Base-by-base conservation (phyloP, 352 stramenopile species). In the Phytophthora cryptogea region DNA sequence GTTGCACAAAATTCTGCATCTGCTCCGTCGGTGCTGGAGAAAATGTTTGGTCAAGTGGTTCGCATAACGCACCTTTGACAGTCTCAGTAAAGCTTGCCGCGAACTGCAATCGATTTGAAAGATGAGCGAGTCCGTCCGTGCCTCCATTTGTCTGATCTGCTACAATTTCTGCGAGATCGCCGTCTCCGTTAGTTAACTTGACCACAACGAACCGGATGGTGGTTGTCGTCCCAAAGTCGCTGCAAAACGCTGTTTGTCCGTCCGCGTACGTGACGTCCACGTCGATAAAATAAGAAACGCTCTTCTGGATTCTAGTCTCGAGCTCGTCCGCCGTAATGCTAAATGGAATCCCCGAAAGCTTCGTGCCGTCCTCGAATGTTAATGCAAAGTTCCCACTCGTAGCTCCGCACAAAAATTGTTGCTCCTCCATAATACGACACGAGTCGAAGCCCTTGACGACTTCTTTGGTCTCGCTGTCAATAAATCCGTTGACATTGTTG, bases 371-470 rank as follows among this genome's bases (percentile, higher is more conserved):
- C 46, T 90, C 70, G 45, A 92, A 92, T 0, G 78, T 85, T 16
- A 93, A 61, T 5, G 80, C 68, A 52, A 93, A 93, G 6, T 71
- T 80, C 1, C 84, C 84, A 36, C 79, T 81, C 6, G 78, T 89
- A 11, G 80, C 84, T 11, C 74, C 73, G 14, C 84, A 93, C 16
- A 77, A 23, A 39, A 93, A 75, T 11, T 74, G 60, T 50, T 93
- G 84, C 31, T 75, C 52, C 54, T 93, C 84, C 14, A 81, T 30
- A 7, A 83, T 47, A n/a, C 83, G 70, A 17, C 84, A 91, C 7
- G 81, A 84, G 58, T 92, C 83, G 11, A 90, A 63, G 6, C 83
- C 83, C 37, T 89, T 92, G 26, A 88, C 40, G 13, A 90, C 46
- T 54, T 92, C 83, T 43, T 85, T 90, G 4, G 73, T 72, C 47